phyloP scores from a whole-genome alignment of 345 rosid genomes.

The Streptanthus diversifolius region DNA sequence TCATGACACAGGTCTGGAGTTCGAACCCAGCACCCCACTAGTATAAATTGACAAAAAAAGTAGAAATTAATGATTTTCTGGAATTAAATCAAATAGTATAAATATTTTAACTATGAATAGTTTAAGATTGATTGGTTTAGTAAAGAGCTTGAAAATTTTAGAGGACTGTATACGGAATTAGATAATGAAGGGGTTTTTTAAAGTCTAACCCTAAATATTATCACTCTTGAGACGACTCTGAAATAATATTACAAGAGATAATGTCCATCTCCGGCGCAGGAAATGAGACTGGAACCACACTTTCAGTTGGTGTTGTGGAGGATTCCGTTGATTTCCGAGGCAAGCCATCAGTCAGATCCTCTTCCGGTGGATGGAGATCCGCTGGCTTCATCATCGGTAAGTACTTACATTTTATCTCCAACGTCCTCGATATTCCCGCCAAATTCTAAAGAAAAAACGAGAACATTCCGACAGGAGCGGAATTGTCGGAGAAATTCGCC shows the following conservation, averaged over 20 bases:
- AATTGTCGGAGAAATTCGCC: constrained; percentile 45
- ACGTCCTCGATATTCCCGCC: neutral
- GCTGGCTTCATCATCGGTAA: constrained; percentile 14
- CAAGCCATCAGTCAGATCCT: neutral
- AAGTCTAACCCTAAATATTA: too few relatives aligned
- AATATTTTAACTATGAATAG: too few relatives aligned
- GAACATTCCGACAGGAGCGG: constrained; percentile 32
- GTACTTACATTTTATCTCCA: neutral
- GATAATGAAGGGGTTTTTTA: too few relatives aligned
- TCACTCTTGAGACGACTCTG: neutral
- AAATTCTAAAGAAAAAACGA: neutral
- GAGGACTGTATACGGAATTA: too few relatives aligned
- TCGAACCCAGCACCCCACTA: too few relatives aligned
- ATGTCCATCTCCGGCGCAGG: constrained; percentile 3
- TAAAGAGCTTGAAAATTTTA: too few relatives aligned
- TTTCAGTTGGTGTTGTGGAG: neutral
- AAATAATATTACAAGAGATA: neutral
- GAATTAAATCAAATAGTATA: too few relatives aligned
- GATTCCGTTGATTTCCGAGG: neutral
- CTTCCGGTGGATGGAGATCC: neutral
- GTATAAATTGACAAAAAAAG: too few relatives aligned
- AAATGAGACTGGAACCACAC: constrained; percentile 7
- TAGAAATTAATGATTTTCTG: too few relatives aligned
- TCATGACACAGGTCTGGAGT: too few relatives aligned
- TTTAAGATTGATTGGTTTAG: too few relatives aligned